phyloP scores from a whole-genome alignment of 2,329 filamentous ascomycete species.

The Ascomycota sp. region DNA sequence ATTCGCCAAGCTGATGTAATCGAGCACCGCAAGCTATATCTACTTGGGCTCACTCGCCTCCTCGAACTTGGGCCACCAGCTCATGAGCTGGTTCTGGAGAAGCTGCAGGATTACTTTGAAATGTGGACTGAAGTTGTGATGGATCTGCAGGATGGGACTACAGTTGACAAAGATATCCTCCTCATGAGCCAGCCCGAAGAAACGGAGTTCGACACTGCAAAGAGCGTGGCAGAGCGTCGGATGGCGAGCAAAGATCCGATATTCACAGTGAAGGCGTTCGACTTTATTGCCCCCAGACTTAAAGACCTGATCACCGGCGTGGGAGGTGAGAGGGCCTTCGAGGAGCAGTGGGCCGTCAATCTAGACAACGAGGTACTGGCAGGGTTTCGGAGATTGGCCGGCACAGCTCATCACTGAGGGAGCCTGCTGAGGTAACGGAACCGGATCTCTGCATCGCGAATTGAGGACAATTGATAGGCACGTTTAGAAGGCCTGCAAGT shows the following conservation, averaged over 20 bases:
- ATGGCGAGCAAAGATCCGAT: slow-evolving; percentile 42
- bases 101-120: slow-evolving; percentile 52
- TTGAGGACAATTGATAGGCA: too few relatives aligned
- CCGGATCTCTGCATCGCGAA: too few relatives aligned
- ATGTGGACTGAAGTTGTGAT: slow-evolving; percentile 54
- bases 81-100: slow-evolving; percentile 35
- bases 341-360: slow-evolving; percentile 48
- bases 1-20: slow-evolving; percentile 47
- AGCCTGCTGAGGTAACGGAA: too few relatives aligned
- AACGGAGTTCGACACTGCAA: slow-evolving; percentile 34
- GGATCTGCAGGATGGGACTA: slow-evolving; percentile 42
- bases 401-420: slow-evolving; percentile 1
- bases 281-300: slow-evolving; percentile 43
- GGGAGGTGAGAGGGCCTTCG: slow-evolving; percentile 47
- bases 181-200: slow-evolving; percentile 22
- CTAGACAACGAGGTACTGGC: slow-evolving; percentile 53
- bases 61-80: slow-evolving; percentile 40
- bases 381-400: slow-evolving; percentile 28
- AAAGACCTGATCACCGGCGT: slow-evolving; percentile 33
- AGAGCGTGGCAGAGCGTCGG: slow-evolving; percentile 30
- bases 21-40: slow-evolving; percentile 48
- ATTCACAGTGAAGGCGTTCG: slow-evolving; percentile 41
- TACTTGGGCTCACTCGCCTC: slow-evolving; percentile 51
- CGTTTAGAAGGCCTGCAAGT: too few relatives aligned
- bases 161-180: slow-evolving; percentile 29